phyloP scores from a whole-genome alignment of 2,329 filamentous ascomycete genomes.

The Sporothrix variecibatus region DNA sequence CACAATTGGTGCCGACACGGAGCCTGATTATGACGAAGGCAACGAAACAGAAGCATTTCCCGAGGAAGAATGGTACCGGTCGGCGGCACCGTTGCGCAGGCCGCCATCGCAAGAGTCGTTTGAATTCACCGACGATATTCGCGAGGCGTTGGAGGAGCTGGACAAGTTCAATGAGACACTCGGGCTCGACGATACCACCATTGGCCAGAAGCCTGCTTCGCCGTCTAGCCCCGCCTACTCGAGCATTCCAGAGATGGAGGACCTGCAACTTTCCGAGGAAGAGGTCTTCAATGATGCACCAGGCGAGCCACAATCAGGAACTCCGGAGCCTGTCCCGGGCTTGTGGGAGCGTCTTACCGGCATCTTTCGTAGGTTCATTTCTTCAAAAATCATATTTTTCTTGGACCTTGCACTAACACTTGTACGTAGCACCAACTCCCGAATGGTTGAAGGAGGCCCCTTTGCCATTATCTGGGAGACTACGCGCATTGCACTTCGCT shows the following conservation, averaged over 20 bases:
- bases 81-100: not conserved
- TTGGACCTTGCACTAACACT: constrained; percentile 1
- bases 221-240: constrained; percentile 25
- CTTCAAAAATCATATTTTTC: not conserved
- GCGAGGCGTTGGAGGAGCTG: constrained; percentile 23
- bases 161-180: not conserved
- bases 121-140: constrained; percentile 12
- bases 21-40: not conserved
- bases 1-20: not conserved
- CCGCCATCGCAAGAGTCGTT: constrained; percentile 23
- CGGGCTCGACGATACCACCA: not conserved
- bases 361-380: constrained; percentile 45
- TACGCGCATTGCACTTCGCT: constrained; percentile 50
- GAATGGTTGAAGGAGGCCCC: constrained; percentile 47
- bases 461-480: constrained; percentile 56
- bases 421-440: constrained; percentile 44
- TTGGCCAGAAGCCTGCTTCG: not conserved
- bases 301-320: not conserved
- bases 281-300: not conserved
- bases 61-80: not conserved
- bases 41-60: constrained; percentile 16
- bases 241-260: constrained; percentile 23
- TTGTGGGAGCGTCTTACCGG: constrained; percentile 38
- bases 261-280: constrained; percentile 20
- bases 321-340: not conserved